A percentile compares a stretch with the other conserved stretches of the same genome.
These are phyloP conservation scores for Trichoderma cornu-damae DNA, from an alignment of 2,329 filamentous ascomycete species.

Conservation along the genomic window DNA sequence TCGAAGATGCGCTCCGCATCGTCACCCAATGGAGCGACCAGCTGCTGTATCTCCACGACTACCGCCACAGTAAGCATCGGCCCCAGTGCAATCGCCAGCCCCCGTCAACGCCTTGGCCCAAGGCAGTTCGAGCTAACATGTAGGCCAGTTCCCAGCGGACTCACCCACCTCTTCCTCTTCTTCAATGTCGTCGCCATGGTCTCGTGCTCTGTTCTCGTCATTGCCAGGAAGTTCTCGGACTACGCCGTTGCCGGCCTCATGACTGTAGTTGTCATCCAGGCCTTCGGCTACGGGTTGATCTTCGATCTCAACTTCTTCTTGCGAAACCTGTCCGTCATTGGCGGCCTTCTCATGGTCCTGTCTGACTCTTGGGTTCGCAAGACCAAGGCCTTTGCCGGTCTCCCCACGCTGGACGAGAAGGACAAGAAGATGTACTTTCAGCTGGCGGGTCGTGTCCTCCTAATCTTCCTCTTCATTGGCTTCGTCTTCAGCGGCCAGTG, in stretches of 20 bases:
- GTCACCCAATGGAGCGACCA: constrained; percentile 97
- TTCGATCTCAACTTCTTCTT: constrained; percentile 99
- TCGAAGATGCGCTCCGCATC: constrained; percentile 94
- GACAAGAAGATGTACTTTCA: constrained; percentile 99
- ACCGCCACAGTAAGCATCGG: constrained; percentile 74
- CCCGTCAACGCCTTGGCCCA: constrained; percentile 3
- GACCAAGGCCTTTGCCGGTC: constrained; percentile 89
- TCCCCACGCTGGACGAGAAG: constrained; percentile 95
- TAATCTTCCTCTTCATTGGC: constrained; percentile 96
- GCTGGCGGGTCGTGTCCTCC: constrained; percentile 86
- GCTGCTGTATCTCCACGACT: constrained; percentile 86
- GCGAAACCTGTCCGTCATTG: constrained; percentile 95
- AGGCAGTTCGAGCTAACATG: constrained; percentile 17
- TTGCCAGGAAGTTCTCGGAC: constrained; percentile 86
- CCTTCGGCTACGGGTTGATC: constrained; percentile 93
- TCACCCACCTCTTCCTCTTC: constrained; percentile 91
- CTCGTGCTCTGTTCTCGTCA: constrained; percentile 76
- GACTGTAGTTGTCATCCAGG: constrained; percentile 85
- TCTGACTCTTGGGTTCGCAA: constrained; percentile 98
- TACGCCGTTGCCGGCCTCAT: constrained; percentile 88
- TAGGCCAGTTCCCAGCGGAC: constrained; percentile 68
- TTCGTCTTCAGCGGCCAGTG: constrained; percentile 95
- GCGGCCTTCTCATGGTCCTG: constrained; percentile 93
- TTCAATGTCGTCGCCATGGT: constrained; percentile 86
- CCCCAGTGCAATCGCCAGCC: background rate